phyloP scores from a whole-genome alignment of 208 protist species.

The Blastocrithidia nonstop region DNA sequence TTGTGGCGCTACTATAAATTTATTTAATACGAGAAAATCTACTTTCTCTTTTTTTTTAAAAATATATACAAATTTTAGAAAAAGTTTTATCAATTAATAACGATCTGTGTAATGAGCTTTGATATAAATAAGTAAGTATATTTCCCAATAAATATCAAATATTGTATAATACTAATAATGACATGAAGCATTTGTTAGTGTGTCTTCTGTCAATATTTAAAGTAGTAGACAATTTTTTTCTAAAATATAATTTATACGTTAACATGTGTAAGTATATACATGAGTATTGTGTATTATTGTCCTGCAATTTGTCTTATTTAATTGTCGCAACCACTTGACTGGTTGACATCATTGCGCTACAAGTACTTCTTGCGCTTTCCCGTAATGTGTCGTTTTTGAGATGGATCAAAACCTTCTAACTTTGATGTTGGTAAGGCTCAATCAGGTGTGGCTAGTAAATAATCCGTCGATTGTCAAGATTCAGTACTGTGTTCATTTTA shows the following conservation, averaged over 20 bases:
- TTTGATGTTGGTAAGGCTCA: constrained; percentile 54
- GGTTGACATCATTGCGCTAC: constrained; percentile 1
- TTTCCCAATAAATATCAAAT: too few relatives aligned
- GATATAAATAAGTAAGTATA: too few relatives aligned
- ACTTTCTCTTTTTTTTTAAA: too few relatives aligned
- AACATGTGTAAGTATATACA: constrained; percentile 1
- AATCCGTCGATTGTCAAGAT: constrained; percentile 44
- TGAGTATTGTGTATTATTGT: background rate
- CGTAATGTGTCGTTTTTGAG: constrained; percentile 49
- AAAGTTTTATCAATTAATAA: too few relatives aligned
- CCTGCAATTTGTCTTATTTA: background rate
- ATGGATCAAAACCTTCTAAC: constrained; percentile 77
- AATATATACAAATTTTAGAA: too few relatives aligned
- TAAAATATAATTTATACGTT: background rate
- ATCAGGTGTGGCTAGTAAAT: constrained; percentile 49
- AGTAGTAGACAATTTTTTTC: background rate
- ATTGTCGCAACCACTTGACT: background rate
- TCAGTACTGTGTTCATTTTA: constrained; percentile 11
- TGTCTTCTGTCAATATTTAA: background rate
- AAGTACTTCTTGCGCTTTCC: constrained; percentile 17
- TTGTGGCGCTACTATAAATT: too few relatives aligned
- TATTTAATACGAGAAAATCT: too few relatives aligned
- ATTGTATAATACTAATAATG: too few relatives aligned
- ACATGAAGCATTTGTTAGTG: background rate
- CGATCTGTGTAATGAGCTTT: too few relatives aligned